Base-by-base conservation (phyloP, 2,329 filamentous ascomycete genomes). In the Penicillium sp. region DNA sequence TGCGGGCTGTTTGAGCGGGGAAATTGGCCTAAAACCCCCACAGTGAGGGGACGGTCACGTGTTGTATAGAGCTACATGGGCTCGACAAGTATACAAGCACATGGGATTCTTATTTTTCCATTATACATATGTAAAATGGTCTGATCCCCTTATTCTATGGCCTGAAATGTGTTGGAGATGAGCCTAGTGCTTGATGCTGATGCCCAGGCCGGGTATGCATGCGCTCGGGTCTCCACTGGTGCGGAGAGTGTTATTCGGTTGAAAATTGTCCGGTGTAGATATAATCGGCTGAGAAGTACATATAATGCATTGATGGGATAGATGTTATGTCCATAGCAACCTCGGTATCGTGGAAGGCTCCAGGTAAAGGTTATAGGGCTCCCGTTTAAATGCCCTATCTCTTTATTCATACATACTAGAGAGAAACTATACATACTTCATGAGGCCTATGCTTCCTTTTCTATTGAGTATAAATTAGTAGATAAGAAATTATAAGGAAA, bases 1-100 rank as follows among this genome's bases (percentile, higher is more conserved):
- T 46, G 45, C 50, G 50, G 40, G 40, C 59, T 57, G 56, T 54
- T 47, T 68, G 68, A 74, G 70, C 69, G 71, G 72, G 72, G 71
- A 73, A 71, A 71, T 56, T 59, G 56, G 55, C 69, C 69, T 72
- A 62, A 62, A 55, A 56, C 53, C 40, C 54, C 52, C 41, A 48
- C 46, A 57, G 56, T 65, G 64, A 65, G 64, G 64, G 64, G 64
- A 48, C 45, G 43, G 63, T 67, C 64, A 67, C 64, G 64, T 67
- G 63, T 9, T 27, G 12, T 37, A 15, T 23, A n/a, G 40, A 33
- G 35, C 29, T 46, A 21, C 19, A 23, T 35, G 19, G 19, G n/a
- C 12, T 53, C 6, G 5, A n/a, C 21, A 17, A 21, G n/a, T 25
- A 27, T 42, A 15, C 43, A 48, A 41, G 15, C 25, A 54, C 37